phyloP scores from a whole-genome alignment of 345 rosid genomes.

The Eucalyptus paniculata region DNA sequence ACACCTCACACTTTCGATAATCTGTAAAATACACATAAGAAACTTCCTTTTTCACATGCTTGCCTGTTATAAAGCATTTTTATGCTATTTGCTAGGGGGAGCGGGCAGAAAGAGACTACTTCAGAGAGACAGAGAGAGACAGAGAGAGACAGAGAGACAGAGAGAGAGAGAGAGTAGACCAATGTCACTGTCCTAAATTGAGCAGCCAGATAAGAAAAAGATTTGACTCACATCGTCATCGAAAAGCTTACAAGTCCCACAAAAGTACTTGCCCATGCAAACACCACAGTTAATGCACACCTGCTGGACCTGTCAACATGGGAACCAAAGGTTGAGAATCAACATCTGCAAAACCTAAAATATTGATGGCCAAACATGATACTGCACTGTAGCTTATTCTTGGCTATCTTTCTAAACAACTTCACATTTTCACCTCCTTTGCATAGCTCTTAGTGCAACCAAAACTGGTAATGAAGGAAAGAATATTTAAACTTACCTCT shows the following conservation, averaged over 20 bases:
- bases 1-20: not conserved
- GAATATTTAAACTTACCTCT: constrained; percentile 31
- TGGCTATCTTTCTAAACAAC: not conserved
- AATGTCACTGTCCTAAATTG: not conserved
- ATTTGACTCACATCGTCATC: constrained; percentile 72
- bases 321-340: not conserved
- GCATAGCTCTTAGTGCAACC: not conserved
- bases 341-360: not conserved
- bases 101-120: not conserved
- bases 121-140: not conserved
- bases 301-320: constrained; percentile 42
- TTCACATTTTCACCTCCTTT: not conserved
- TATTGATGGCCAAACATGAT: not conserved
- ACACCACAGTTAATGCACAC: constrained; percentile 66
- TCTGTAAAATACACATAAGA: not conserved
- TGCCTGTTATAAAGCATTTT: not conserved
- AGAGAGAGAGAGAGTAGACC: not conserved
- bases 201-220: not conserved
- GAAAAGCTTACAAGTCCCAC: constrained; percentile 63
- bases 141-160: not conserved
- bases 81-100: not conserved
- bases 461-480: not conserved
- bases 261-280: constrained; percentile 81
- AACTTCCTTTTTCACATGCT: not conserved
- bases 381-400: not conserved